A percentile compares a stretch with the other conserved stretches of the same genome.
These are phyloP conservation scores for Byssochlamys sp. DNA, from an alignment of 2,329 filamentous ascomycete species.

Conservation along the genomic window DNA sequence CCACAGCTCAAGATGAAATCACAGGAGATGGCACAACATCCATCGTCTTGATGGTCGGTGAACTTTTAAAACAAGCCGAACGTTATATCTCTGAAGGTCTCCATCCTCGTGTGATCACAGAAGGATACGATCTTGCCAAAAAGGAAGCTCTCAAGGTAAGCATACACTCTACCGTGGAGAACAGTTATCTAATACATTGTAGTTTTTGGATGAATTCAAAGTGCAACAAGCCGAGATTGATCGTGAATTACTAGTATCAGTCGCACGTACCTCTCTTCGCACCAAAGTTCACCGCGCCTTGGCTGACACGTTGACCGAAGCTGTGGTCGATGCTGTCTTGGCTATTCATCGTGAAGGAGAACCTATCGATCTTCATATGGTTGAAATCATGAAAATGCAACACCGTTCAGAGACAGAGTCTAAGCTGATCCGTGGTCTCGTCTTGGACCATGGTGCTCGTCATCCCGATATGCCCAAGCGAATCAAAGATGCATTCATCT, in stretches of 20 bases:
- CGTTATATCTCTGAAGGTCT: conserved; percentile 93
- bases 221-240: conserved; percentile 77
- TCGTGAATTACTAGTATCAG: conserved; percentile 82
- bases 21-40: conserved; percentile 96
- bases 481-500: conserved; percentile 87
- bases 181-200: conserved; percentile 10
- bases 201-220: conserved; percentile 95
- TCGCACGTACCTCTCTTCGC: conserved; percentile 85
- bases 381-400: conserved; percentile 99
- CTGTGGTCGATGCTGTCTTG: conserved; percentile 91
- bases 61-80: conserved; percentile 94
- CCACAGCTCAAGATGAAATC: conserved; percentile 96
- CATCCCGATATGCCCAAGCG: conserved; percentile 98
- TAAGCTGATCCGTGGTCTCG: conserved; percentile 84
- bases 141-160: conserved; percentile 73
- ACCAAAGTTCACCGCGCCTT: conserved; percentile 88
- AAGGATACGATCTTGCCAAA: conserved; percentile 96
- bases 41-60: conserved; percentile 86
- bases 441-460: conserved; percentile 85
- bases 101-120: conserved; percentile 90
- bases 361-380: conserved; percentile 96
- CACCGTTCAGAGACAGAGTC: conserved; percentile 93
- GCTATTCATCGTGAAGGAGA: conserved; percentile 80
- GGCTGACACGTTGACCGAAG: conserved; percentile 81
- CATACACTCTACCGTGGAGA: conserved; percentile 1